phyloP scores from a whole-genome alignment of 148 eudicot species.

The Chenopodium berlandieri region DNA sequence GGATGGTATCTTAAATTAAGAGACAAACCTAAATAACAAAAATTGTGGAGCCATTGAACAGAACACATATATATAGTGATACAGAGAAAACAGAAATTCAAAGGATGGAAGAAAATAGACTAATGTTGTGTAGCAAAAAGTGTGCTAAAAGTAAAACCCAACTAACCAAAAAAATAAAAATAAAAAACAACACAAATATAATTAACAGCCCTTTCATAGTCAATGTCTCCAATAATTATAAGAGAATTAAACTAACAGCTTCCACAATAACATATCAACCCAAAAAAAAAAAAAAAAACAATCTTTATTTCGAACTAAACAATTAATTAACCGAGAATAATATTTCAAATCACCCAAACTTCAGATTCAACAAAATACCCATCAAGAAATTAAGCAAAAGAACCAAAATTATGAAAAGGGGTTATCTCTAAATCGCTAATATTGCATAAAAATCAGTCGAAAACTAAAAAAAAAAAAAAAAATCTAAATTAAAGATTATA shows the following conservation, averaged over 20 bases:
- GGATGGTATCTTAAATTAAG: background rate
- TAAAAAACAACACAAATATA: background rate
- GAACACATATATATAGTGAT: too few species aligned
- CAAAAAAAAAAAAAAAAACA: background rate
- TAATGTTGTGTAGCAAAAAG: background rate
- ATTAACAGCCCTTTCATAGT: background rate
- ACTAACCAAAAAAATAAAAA: too few species aligned
- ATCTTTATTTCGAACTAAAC: background rate
- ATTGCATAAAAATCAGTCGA: background rate
- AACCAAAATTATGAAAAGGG: background rate
- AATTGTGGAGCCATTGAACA: background rate
- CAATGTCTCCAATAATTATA: background rate
- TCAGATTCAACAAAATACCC: constrained; percentile 15
- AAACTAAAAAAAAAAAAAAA: background rate
- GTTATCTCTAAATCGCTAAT: background rate
- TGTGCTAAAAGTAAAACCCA: background rate
- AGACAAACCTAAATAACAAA: background rate
- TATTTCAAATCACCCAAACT: background rate
- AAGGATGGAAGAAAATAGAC: background rate
- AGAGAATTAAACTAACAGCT: background rate
- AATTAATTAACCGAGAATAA: background rate
- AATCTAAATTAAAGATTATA: too few species aligned
- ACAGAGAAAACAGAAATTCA: background rate
- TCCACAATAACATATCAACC: background rate
- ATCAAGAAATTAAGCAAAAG: background rate